Evolutionary conservation across 1,284 basidiomycete genomes (phyloP), one percentile per base, ranked within the genome.

Genomic region (Omphalotus olearius): DNA sequence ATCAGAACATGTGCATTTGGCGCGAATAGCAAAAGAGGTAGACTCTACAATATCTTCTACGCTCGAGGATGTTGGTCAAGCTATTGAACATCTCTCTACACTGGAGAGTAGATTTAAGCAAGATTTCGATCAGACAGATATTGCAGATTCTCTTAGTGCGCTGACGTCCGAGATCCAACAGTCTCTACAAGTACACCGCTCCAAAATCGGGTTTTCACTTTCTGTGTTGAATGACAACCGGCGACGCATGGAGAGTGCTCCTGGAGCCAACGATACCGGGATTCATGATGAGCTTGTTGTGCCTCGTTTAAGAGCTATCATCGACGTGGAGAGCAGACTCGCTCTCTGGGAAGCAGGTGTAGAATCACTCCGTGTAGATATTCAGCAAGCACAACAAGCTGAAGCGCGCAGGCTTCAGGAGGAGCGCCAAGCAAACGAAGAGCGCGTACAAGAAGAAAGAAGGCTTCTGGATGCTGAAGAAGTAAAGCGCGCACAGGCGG

Each of bases 221-320:
- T 74, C 78, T 17, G 66, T 72, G 3, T 70, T 82, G 39, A 79
- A 76, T 20, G 74, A 78, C 40, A 64, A 76, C 4, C 66, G 86
- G 17, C 70, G 71, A 17, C 65, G 64, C 23, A 79, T 89, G 69
- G 76, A 82, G 16, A 59, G 66, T 39, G 55, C 64, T 13, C 69
- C 77, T 7, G 67, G 67, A 39, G 61, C 67, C 1, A 62, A 69
- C 26, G 77, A 80, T 47, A 52, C 67, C 13, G 59, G 67, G 33
- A 65, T 72, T 18, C 70, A 72, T 36, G 73, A 79, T 45, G 60
- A 61, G n/a, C 52, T 86, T 1, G 70, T 76, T 52, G 64, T 68
- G 16, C 59, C 77, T 7, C 74, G 84, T 38, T 66, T 67, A 42
- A 68, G 70, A 51, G 69, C 68, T 7, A 67, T 79, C 11, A 74